A percentile compares a stretch with the other conserved stretches of the same genome.
Conservation (phyloP, 352 stramenopile species). For the Phytophthora agathidicida region DNA sequence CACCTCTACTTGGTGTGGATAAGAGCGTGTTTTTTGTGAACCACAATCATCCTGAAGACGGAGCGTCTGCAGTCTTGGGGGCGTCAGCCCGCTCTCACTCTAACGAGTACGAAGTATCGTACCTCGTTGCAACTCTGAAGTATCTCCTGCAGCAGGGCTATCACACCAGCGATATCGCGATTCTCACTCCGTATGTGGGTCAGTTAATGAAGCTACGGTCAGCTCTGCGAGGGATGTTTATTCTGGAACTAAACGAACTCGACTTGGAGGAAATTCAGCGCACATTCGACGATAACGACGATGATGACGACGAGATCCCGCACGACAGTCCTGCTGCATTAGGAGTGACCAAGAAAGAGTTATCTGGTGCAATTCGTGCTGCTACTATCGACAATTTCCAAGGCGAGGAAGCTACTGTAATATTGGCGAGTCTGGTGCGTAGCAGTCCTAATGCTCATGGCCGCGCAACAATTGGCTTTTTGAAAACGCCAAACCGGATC, state of each 20-base stretch:
- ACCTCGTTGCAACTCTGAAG: conserved; percentile 69
- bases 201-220: conserved; percentile 71
- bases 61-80: conserved; percentile 19
- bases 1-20: conserved; percentile 51
- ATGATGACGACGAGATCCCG: conserved; percentile 28
- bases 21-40: conserved; percentile 80
- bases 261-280: conserved; percentile 54
- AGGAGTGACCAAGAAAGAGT: conserved; percentile 33
- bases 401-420: conserved; percentile 74
- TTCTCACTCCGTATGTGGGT: conserved; percentile 86
- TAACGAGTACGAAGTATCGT: conserved; percentile 69
- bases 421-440: conserved; percentile 74
- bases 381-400: conserved; percentile 80
- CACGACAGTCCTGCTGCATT: conserved; percentile 10
- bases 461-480: conserved; percentile 67
- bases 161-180: conserved; percentile 57
- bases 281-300: conserved; percentile 35
- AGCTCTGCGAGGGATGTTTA: conserved; percentile 43
- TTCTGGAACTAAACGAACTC: conserved; percentile 46
- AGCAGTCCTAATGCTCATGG: conserved; percentile 43
- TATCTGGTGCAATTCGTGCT: conserved; percentile 42
- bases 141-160: conserved; percentile 83
- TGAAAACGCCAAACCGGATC: conserved; percentile 71
- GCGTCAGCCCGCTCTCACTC: conserved; percentile 52
- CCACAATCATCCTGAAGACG: conserved; percentile 56